Conservation (phyloP, 2,329 filamentous ascomycete genomes). For the Xylaria sp. region DNA sequence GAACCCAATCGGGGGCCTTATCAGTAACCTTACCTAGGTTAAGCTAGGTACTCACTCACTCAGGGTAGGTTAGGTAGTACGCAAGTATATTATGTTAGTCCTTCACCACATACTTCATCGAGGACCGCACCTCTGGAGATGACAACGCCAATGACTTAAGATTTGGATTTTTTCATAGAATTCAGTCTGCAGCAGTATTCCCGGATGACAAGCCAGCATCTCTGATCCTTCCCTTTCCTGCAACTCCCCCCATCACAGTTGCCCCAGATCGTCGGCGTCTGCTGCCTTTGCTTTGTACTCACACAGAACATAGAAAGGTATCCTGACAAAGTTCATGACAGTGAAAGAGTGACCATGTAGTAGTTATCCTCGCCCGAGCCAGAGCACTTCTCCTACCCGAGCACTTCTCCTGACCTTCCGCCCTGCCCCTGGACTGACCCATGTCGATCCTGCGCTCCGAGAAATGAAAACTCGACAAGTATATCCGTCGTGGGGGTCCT, state of each 20-base stretch:
- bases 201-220: slow-evolving; percentile 2
- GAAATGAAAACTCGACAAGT: neutral
- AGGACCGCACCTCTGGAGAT: neutral
- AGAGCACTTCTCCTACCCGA: neutral
- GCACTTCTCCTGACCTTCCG: neutral
- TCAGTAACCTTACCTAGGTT: too few species aligned
- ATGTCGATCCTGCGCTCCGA: neutral
- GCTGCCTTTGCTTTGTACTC: slow-evolving; percentile 12
- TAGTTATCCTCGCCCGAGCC: slow-evolving; percentile 12
- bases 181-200: slow-evolving; percentile 22
- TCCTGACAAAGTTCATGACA: slow-evolving; percentile 24
- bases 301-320: slow-evolving; percentile 27
- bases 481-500: neutral
- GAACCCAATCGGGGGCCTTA: too few species aligned
- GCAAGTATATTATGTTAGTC: too few species aligned
- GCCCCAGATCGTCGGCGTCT: slow-evolving; percentile 9
- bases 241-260: slow-evolving; percentile 8
- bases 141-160: neutral
- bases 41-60: too few species aligned
- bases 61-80: too few species aligned
- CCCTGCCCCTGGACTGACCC: neutral
- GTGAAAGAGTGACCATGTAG: slow-evolving; percentile 28
- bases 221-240: slow-evolving; percentile 2
- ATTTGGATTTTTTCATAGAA: slow-evolving; percentile 10
- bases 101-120: neutral